Evolutionary conservation across 495 filamentous ascomycete genomes (phyloP), one percentile per base, ranked within the genome.

Genomic region (Penicillium macrosclerotiorum): DNA sequence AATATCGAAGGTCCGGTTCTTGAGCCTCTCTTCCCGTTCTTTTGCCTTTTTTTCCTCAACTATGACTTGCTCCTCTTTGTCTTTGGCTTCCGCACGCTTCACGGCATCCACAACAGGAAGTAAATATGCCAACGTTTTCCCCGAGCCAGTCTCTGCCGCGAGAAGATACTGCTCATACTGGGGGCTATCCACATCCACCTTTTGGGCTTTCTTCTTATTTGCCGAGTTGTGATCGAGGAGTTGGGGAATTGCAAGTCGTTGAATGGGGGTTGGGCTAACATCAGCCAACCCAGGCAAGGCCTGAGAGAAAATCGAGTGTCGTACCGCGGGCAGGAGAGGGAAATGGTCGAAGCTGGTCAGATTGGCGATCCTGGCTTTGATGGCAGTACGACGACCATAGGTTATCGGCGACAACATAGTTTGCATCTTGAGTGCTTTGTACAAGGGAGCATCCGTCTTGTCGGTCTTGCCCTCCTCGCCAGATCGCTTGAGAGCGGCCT

Each of bases 351-450:
- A 98, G 38, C 78, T 83, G 25, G 86, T 84, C 18, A 88, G 63
- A 24, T 82, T 72, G 49, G 76, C 65, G 42, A 97, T 83, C 46
- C 71, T 72, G 27, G 73, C 71, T 68, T 92, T 96, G 54, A 90
- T 76, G 11, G 73, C 73, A 4, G 72, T 67, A 36, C 92, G 76
- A 42, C 82, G 75, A 16, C 79, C 77, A 59, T 95, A 96, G 1
- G 87, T 75, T 17, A 97, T 71, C 5, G 82, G 76, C 7, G 83
- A 67, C 42, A 98, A 67, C 0, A 86, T 72, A 33, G 84, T 82
- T 62, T 93, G 90, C 93, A 98, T 98, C 69, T 93, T 97, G 66
- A 98, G 72, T 6, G 93, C 92, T 62, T 94, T 90, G 64, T 82
- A 89, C 14, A 75, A 54, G 8, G 75, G 74, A 48, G 61, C 74